Evolutionary conservation across 305 asterid genomes (phyloP).

Genomic region (Fraxinus ornus): DNA sequence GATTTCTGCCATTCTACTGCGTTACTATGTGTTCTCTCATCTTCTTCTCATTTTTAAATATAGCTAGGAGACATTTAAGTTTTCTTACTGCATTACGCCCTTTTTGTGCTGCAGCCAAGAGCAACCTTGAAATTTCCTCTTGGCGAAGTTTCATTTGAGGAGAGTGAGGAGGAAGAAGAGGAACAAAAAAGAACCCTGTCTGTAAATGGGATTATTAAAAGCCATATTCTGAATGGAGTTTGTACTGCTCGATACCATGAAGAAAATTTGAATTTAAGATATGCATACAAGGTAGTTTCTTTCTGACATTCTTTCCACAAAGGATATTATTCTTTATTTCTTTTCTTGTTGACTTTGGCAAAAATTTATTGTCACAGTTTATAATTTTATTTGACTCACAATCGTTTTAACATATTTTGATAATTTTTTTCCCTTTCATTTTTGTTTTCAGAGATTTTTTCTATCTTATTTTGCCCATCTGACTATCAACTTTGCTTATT

Average conservation of each 20-base stretch:
- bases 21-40: background rate
- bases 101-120: constrained; percentile 58
- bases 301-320: constrained; percentile 1
- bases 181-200: constrained; percentile 51
- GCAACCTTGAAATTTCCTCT: constrained; percentile 73
- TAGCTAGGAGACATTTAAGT: background rate
- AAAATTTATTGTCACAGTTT: background rate
- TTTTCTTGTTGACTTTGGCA: background rate
- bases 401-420: background rate
- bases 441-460: background rate
- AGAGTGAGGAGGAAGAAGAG: constrained; percentile 68
- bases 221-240: constrained; percentile 57
- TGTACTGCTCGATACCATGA: constrained; percentile 69
- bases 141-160: constrained; percentile 78
- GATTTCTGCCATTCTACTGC: background rate
- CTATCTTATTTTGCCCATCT: background rate
- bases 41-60: background rate
- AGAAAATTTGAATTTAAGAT: constrained; percentile 62
- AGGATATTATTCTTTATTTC: background rate
- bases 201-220: constrained; percentile 58
- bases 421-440: background rate
- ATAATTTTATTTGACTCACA: background rate
- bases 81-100: background rate
- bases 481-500: background rate
- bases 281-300: constrained; percentile 71